Evolutionary conservation across 805 yeast species (phyloP).

Genomic region (Ascoidea rubescens): DNA sequence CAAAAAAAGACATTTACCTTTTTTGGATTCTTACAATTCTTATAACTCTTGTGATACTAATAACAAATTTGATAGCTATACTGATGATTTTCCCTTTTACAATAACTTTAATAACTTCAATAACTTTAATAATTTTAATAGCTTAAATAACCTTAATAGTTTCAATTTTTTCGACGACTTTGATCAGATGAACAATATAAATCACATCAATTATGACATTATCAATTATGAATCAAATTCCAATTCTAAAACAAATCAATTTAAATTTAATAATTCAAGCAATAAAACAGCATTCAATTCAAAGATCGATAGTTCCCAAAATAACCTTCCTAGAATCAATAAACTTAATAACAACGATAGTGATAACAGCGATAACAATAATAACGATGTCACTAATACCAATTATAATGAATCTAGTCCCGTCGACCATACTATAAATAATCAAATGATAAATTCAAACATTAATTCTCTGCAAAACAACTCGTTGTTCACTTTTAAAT

Average conservation of each 20-base stretch:
- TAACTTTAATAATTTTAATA: too few relatives aligned
- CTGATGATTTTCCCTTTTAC: background rate
- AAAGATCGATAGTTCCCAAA: background rate
- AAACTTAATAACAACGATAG: background rate
- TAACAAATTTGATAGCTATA: too few relatives aligned
- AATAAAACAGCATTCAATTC: background rate
- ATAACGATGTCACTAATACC: background rate
- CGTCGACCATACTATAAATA: background rate
- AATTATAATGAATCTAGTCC: background rate
- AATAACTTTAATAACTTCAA: background rate
- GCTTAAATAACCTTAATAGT: background rate
- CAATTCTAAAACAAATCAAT: background rate
- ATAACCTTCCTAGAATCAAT: background rate
- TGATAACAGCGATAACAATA: background rate
- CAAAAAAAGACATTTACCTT: too few relatives aligned
- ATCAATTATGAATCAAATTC: background rate
- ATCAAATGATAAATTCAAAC: constrained; percentile 4
- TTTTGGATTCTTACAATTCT: background rate
- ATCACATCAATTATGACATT: background rate
- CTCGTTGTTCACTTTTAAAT: background rate
- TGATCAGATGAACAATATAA: background rate
- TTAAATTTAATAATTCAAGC: too few relatives aligned
- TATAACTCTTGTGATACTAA: background rate
- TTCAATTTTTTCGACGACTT: too few relatives aligned
- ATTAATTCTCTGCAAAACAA: constrained; percentile 11